A percentile compares a stretch with the other conserved stretches of the same genome.
Evolutionary conservation across 2,329 filamentous ascomycete genomes (phyloP).

Genomic region (Sporothrix humicola): DNA sequence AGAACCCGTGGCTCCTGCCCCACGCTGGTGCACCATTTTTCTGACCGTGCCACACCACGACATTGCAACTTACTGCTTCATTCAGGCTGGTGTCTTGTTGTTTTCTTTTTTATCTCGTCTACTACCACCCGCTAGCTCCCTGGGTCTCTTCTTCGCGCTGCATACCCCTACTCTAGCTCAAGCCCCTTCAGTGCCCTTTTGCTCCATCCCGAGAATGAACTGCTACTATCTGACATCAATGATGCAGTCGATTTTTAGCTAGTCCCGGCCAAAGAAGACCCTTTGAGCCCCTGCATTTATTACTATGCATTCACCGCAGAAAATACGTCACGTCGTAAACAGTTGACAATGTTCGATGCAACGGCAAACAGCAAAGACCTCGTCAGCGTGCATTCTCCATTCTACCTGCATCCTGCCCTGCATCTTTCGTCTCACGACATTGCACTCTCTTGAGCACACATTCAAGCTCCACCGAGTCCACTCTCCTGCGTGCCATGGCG

Average conservation of each 20-base stretch:
- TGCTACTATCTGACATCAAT: not conserved
- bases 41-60: slow-evolving; percentile 10
- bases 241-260: not conserved
- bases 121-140: not conserved
- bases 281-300: not conserved
- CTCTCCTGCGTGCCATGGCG: not conserved
- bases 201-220: not conserved
- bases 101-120: not conserved
- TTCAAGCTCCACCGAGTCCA: not conserved
- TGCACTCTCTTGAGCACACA: not conserved
- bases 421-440: not conserved
- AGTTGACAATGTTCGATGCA: no score
- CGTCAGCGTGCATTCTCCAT: no score
- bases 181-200: not conserved
- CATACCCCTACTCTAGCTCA: not conserved
- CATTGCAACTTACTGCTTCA: not conserved
- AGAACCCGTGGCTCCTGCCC: slow-evolving; percentile 7
- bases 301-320: not conserved
- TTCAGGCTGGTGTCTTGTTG: not conserved
- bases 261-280: not conserved
- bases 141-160: not conserved
- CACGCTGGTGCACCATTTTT: not conserved
- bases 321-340: no score
- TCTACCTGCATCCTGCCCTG: not conserved
- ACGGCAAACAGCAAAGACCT: no score